Base-by-base conservation (phyloP, 2,329 filamentous ascomycete genomes). In the Curvularia sp. region DNA sequence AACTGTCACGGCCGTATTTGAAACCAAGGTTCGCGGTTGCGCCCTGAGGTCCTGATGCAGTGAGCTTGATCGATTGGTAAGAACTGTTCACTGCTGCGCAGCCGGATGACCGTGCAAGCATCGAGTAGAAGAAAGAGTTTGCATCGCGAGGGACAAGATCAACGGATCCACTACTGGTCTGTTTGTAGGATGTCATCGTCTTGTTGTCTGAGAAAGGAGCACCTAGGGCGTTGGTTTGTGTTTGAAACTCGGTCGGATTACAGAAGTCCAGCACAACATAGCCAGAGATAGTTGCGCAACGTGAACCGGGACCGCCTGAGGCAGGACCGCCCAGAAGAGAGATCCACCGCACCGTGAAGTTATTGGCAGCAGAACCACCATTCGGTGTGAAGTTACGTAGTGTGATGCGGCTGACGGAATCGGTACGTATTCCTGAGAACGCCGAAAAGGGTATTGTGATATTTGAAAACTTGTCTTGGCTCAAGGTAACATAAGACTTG, bases 241-340 rank as follows among this genome's bases (percentile, higher is more conserved):
- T 46, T 21, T 46, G 30, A 13, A 58, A 58, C 41, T 58, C 51
- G 2, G 28, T 39, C 9, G 46, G 51, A 15, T 58, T 51, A 18
- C 55, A 58, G 21, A 58, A 58, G 46, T 58, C 47, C 23, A 58
- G 6, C 12, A 58, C 51, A 12, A 58, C 55, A 39, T 49, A 50
- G 18, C 55, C 55, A 41, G 55, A 49, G 3, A 51, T 38, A 3
- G 7, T 49, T 12, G 45, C 28, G n/a, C 55, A 58, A 15, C 55
- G 55, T 34, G 45, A 36, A 9, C 38, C 45, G 8, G 45, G 15
- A 18, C 30, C 30, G 6, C 53, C 47, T 0, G 39, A 38, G 5
- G 51, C 18, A 46, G 51, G 42, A 3, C 55, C 55, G 3, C 55
- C 55, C 8, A 55, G 15, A 23, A 58, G 55, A 3, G 55, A 58